phyloP scores from a whole-genome alignment of 2,329 filamentous ascomycete species.

The Neopestalotiopsis sp. region DNA sequence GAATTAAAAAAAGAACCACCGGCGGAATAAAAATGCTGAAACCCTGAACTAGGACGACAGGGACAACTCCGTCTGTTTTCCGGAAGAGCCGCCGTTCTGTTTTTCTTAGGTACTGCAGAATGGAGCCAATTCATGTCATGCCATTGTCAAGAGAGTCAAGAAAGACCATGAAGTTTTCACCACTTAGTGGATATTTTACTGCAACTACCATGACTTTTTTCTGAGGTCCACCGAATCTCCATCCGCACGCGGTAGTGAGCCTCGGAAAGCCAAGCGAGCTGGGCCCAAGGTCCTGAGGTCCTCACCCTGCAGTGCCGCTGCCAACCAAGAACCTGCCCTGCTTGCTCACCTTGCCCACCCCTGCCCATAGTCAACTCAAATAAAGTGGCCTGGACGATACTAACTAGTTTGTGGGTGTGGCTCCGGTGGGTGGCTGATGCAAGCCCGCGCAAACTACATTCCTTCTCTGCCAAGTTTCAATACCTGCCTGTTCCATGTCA shows the following conservation, averaged over 20 bases:
- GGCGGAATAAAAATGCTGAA: background rate
- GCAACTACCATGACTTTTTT: background rate
- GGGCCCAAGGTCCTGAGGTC: background rate
- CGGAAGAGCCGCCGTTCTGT: too few relatives aligned
- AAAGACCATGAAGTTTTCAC: too few relatives aligned
- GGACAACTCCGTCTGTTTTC: background rate
- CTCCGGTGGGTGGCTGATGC: conserved; percentile 19
- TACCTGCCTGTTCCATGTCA: conserved; percentile 17
- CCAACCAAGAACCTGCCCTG: too few relatives aligned
- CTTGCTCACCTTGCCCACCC: background rate
- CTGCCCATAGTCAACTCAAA: conserved; percentile 6
- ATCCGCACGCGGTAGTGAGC: background rate
- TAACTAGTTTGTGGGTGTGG: conserved; percentile 14
- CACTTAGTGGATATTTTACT: background rate
- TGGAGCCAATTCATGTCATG: too few relatives aligned
- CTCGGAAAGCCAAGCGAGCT: conserved; percentile 5
- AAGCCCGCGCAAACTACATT: background rate
- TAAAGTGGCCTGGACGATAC: conserved; percentile 5
- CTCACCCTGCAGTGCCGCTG: background rate
- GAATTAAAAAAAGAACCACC: background rate
- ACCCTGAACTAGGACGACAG: background rate
- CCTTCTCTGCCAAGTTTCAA: conserved; percentile 9
- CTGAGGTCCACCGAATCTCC: background rate
- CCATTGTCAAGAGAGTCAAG: too few relatives aligned
- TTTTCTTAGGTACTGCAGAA: too few relatives aligned